phyloP scores from a whole-genome alignment of 163 green algal species.

The Volvox carteri region DNA sequence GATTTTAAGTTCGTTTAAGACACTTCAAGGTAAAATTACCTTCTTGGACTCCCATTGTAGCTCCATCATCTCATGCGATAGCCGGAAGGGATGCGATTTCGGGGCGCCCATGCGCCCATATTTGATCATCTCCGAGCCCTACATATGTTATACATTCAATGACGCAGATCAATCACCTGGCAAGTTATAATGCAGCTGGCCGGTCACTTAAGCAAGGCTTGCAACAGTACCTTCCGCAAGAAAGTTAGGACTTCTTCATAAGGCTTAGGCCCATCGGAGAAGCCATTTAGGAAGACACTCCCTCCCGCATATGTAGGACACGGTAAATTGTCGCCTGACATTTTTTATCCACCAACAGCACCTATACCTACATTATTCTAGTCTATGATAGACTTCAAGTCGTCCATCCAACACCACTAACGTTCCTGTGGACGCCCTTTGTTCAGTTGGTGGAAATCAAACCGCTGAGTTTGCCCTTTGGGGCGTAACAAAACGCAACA shows the following conservation, averaged over 20 bases:
- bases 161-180: background rate
- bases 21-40: slow-evolving; percentile 55
- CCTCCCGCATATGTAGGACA: slow-evolving; percentile 50
- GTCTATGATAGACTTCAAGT: background rate
- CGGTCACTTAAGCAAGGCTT: background rate
- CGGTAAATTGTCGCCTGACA: background rate
- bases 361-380: slow-evolving; percentile 3
- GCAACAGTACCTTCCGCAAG: slow-evolving; percentile 77
- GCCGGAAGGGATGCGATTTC: slow-evolving; percentile 88
- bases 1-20: too few relatives aligned
- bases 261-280: slow-evolving; percentile 65
- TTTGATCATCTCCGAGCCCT: slow-evolving; percentile 89
- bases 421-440: background rate
- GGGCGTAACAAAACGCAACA: background rate
- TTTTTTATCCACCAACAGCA: background rate
- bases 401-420: background rate
- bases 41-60: slow-evolving; percentile 83
- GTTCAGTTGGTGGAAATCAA: background rate
- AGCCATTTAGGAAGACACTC: slow-evolving; percentile 63
- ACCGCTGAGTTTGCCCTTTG: background rate
- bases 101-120: slow-evolving; percentile 90
- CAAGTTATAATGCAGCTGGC: background rate
- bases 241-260: slow-evolving; percentile 83
- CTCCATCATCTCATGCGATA: slow-evolving; percentile 77
- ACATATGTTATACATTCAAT: slow-evolving; percentile 1